Evolutionary conservation across 768 basidiomycete genomes (phyloP), one percentile per base, ranked within the genome.

Genomic region (Tylopilus sp.): DNA sequence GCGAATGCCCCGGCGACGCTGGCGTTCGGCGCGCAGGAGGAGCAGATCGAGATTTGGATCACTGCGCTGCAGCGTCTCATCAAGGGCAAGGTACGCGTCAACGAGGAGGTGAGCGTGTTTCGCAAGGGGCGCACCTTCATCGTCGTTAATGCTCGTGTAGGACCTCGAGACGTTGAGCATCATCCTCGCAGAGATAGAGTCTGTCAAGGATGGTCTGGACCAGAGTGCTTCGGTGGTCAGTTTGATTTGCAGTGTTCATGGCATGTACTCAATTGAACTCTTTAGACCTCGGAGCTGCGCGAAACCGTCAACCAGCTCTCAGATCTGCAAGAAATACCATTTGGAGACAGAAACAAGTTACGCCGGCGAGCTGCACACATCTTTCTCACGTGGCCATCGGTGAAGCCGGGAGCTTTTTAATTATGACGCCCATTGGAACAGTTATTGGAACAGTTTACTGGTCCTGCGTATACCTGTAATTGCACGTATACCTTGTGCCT

Each of bases 111-210:
- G 48, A 54, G 57, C 26, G 26, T n/a, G 24, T 8, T 42, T 17
- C 10, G 21, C 17, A 8, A 31, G 2, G 41, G 30, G 48, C 24
- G 24, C 6, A 13, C n/a, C 21, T 7, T 37, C 17, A 3, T 47
- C 29, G 29, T 12, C 2, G 8, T 52, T 52, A 33, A 55, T 41
- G 24, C 16, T 4, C n/a, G 24, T 41, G 9, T 34, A 71, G 68
- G 63, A 54, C 19, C 53, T 69, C 14, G 62, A 69, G 25, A 42
- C 45, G 12, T 30, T 71, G 49, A 69, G 69, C 44, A 50, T 66
- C 48, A 40, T 59, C 26, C 59, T 69, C 22, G 67, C 67, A 4
- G 63, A 71, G 47, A 64, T 69, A 43, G 69, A 71, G 29, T 69
- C 68, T 10, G 36, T 55, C 12, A 65, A 57, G 34, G 55, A 46